A percentile compares a stretch with the other conserved stretches of the same genome.
Evolutionary conservation across 1,284 basidiomycete genomes (phyloP).

Genomic region (Cryptococcus sp.): DNA sequence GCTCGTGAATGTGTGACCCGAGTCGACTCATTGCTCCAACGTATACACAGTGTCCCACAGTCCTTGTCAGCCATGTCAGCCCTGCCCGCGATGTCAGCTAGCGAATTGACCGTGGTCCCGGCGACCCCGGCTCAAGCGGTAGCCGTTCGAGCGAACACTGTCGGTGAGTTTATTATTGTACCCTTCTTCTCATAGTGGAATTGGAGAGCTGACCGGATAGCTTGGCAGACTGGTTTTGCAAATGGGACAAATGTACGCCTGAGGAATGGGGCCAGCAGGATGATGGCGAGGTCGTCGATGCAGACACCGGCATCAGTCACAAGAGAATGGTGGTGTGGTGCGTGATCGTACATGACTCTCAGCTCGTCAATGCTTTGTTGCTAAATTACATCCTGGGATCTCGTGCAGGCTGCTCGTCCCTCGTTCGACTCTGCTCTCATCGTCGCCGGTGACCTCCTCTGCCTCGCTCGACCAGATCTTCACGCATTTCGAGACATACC

Average conservation of each 20-base stretch:
- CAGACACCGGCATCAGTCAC: not conserved
- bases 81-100: too few relatives aligned
- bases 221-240: conserved; percentile 2
- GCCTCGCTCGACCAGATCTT: not conserved
- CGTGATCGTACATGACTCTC: not conserved
- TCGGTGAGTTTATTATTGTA: too few relatives aligned
- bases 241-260: conserved; percentile 6
- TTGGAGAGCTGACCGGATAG: too few relatives aligned
- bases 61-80: too few relatives aligned
- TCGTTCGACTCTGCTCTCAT: conserved; percentile 1
- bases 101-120: too few relatives aligned
- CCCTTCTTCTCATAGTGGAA: too few relatives aligned
- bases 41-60: too few relatives aligned
- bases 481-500: conserved; percentile 6
- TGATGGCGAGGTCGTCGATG: not conserved
- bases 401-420: conserved; percentile 1
- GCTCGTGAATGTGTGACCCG: too few relatives aligned
- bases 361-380: not conserved
- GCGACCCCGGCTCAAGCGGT: too few relatives aligned
- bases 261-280: conserved; percentile 1
- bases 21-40: too few relatives aligned
- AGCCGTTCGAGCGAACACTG: too few relatives aligned
- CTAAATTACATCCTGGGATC: too few relatives aligned
- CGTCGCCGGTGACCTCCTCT: conserved; percentile 1
- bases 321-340: conserved; percentile 2